Evolutionary conservation across 768 basidiomycete genomes (phyloP).

Genomic region (Termitomyces sp.): DNA sequence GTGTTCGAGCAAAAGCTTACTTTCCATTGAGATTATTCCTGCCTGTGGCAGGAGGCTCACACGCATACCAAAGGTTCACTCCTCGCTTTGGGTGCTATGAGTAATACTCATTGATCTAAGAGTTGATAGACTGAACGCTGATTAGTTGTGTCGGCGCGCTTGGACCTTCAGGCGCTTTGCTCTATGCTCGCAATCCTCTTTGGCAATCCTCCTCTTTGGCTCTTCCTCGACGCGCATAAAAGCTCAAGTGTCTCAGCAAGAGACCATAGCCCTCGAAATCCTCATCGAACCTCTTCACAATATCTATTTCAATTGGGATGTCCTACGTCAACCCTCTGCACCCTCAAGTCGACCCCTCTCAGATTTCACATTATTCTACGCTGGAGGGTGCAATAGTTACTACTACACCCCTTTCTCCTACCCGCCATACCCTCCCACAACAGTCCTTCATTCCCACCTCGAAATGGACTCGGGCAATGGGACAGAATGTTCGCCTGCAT

Average conservation of each 20-base stretch:
- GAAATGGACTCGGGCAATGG: constrained; percentile 18
- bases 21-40: background rate
- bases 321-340: constrained; percentile 41
- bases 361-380: constrained; percentile 23
- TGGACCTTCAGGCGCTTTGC: background rate
- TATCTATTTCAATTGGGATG: constrained; percentile 22
- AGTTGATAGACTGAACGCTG: background rate
- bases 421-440: constrained; percentile 33
- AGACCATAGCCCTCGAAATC: background rate
- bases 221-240: background rate
- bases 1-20: background rate
- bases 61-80: background rate
- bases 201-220: background rate
- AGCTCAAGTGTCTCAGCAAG: background rate
- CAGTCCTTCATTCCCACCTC: constrained; percentile 18
- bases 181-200: background rate
- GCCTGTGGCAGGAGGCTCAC: too few species aligned
- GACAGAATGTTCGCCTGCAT: constrained; percentile 11
- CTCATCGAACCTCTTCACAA: background rate
- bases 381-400: constrained; percentile 16
- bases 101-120: background rate
- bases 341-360: constrained; percentile 23
- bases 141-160: background rate
- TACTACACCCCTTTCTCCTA: constrained; percentile 21
- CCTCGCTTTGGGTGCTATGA: background rate